Evolutionary conservation across 768 basidiomycete genomes (phyloP).

Genomic region (Lactarius sp.): DNA sequence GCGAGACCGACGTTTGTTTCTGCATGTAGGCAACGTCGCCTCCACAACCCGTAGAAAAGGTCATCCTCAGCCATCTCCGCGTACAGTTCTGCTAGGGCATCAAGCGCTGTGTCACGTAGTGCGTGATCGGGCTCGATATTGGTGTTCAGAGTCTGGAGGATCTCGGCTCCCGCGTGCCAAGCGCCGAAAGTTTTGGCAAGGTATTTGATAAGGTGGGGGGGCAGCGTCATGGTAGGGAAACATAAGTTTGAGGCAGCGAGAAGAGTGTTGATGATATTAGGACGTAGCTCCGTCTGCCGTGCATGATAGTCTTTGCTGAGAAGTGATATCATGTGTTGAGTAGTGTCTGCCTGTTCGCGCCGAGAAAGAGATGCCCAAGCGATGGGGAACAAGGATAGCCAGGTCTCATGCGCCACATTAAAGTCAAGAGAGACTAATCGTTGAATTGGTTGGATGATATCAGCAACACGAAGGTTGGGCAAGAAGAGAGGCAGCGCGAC

Average conservation of each 20-base stretch:
- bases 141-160: conserved; percentile 73
- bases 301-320: conserved; percentile 92
- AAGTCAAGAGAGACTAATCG: conserved; percentile 79
- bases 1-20: conserved; percentile 88
- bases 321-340: conserved; percentile 83
- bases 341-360: conserved; percentile 83
- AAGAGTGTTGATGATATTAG: conserved; percentile 89
- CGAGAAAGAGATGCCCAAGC: conserved; percentile 82
- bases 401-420: conserved; percentile 70
- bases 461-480: conserved; percentile 43
- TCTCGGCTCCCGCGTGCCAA: conserved; percentile 90
- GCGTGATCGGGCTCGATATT: conserved; percentile 75
- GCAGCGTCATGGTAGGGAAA: conserved; percentile 79
- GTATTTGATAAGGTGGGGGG: conserved; percentile 93
- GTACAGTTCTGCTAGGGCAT: conserved; percentile 91
- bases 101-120: conserved; percentile 77
- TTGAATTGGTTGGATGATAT: conserved; percentile 71
- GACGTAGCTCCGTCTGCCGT: conserved; percentile 81
- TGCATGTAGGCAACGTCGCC: conserved; percentile 77
- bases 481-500: conserved; percentile 33
- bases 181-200: conserved; percentile 93
- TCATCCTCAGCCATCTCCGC: conserved; percentile 96
- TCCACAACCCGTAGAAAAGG: conserved; percentile 94
- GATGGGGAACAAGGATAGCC: conserved; percentile 84
- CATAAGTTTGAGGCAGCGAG: conserved; percentile 83